Evolutionary conservation across 768 basidiomycete species (phyloP).

Genomic region (Amanita phalloides): DNA sequence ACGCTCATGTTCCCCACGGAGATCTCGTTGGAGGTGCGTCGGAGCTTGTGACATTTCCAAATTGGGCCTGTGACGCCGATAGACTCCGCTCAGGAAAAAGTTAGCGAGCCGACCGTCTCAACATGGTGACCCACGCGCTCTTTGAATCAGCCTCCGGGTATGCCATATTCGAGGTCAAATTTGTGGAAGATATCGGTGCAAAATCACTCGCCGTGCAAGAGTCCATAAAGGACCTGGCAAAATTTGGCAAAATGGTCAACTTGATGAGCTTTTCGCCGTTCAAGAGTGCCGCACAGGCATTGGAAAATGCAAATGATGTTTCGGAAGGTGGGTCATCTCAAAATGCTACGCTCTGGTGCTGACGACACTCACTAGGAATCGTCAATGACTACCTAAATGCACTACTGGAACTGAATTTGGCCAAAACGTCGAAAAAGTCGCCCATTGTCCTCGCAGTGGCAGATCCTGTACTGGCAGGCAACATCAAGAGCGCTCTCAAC

Average conservation of each 20-base stretch:
- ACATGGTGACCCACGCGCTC: slow-evolving; percentile 75
- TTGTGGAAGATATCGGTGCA: slow-evolving; percentile 80
- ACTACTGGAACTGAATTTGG: slow-evolving; percentile 80
- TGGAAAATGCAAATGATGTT: slow-evolving; percentile 93
- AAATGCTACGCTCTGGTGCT: background rate
- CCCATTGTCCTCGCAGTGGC: slow-evolving; percentile 69
- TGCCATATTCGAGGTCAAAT: slow-evolving; percentile 82
- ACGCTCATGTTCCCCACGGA: slow-evolving; percentile 82
- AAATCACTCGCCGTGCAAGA: slow-evolving; percentile 72
- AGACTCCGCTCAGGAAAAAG: slow-evolving; percentile 19
- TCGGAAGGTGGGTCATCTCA: slow-evolving; percentile 61
- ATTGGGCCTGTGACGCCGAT: too few species aligned
- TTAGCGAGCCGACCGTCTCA: slow-evolving; percentile 18
- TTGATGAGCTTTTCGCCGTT: slow-evolving; percentile 89
- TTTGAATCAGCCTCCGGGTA: slow-evolving; percentile 94
- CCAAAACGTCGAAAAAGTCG: slow-evolving; percentile 63
- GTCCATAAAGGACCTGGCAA: slow-evolving; percentile 76
- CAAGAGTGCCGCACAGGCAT: slow-evolving; percentile 84
- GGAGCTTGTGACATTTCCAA: too few species aligned
- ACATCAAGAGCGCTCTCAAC: slow-evolving; percentile 62
- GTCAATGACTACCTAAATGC: slow-evolving; percentile 77
- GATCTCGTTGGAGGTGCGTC: slow-evolving; percentile 63
- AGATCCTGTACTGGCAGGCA: slow-evolving; percentile 62
- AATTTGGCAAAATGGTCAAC: slow-evolving; percentile 89
- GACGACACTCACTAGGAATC: slow-evolving; percentile 41